A percentile compares a stretch with the other conserved stretches of the same genome.
These are phyloP conservation scores for Claviceps sp. DNA, from an alignment of 2,329 filamentous ascomycete species.

Conservation along the genomic window DNA sequence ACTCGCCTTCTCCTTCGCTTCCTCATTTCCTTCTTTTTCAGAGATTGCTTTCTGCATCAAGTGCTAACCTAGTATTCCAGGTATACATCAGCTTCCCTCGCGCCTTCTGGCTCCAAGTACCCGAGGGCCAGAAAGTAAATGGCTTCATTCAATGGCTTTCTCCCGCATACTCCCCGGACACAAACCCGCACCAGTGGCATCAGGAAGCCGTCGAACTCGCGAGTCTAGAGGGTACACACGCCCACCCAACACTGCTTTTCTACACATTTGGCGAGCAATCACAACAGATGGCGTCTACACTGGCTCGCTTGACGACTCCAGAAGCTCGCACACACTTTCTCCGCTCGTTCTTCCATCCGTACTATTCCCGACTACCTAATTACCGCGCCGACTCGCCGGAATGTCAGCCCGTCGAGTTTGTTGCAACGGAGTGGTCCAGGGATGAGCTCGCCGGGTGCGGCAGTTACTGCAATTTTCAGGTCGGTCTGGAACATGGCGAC, in stretches of 20 bases:
- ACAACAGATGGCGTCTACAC: conserved; percentile 33
- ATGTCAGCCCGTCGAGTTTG: conserved; percentile 48
- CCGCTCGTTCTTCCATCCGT: conserved; percentile 58
- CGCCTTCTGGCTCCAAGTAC: conserved; percentile 53
- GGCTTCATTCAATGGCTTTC: conserved; percentile 67
- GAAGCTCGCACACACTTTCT: conserved; percentile 41
- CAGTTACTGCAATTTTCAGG: conserved; percentile 75
- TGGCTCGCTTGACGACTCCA: conserved; percentile 27
- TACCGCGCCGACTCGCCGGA: conserved; percentile 39
- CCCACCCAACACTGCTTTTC: conserved; percentile 76
- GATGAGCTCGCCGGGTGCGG: conserved; percentile 73
- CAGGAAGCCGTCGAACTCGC: conserved; percentile 69
- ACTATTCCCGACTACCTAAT: conserved; percentile 60
- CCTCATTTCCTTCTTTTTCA: background rate
- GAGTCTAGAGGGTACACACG: conserved; percentile 40
- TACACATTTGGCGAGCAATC: conserved; percentile 59
- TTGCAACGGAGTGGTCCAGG: conserved; percentile 65
- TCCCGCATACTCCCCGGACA: conserved; percentile 50
- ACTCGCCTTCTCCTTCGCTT: background rate
- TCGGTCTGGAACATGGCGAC: conserved; percentile 57
- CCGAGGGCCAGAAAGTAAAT: conserved; percentile 29
- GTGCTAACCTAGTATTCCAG: conserved; percentile 12
- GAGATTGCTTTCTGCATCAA: background rate
- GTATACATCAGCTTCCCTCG: conserved; percentile 56
- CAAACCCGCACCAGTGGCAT: conserved; percentile 53